Evolutionary conservation across 768 basidiomycete species (phyloP), one percentile per base, ranked within the genome.

Genomic region (Suillus decipiens): DNA sequence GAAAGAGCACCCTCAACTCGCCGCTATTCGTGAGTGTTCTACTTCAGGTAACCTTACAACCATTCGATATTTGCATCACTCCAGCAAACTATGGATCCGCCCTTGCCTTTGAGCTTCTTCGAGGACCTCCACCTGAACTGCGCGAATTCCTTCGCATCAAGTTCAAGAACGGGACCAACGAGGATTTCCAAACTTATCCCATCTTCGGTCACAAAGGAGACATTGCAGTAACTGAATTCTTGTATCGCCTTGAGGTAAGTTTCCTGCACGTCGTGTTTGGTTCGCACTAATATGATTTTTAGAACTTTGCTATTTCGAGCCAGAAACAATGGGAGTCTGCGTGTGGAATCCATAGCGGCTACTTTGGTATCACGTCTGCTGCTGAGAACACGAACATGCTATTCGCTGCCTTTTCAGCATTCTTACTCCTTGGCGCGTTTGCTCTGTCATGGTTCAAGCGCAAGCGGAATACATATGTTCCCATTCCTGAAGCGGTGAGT

Each of bases 141-240:
- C 86, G 89, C 54, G 89, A 92, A 77, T 92, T 92, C 80, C 79
- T 93, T 67, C 87, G 90, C 64, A 81, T 92, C 84, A 88, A 84
- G 75, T 92, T 92, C 84, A 89, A 86, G 82, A 93, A 93, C 72
- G 90, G 91, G 37, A 91, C 92, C 22, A 68, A 79, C 47, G 77
- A 76, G 54, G 78, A 78, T 66, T 90, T 89, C 79, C 73, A 82
- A 60, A 86, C 86, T 37, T 69, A 90, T 68, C 85, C 88, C 66
- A 84, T 88, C 72, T 92, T 92, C 72, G 88, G 83, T 45, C 86
- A 89, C 76, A 79, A 84, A 53, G 84, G 84, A 63, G 86, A 89
- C 67, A 86, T 93, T 61, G 89, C 89, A 43, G 81, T 92, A 67
- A 92, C 90, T 33, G 89, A 92, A 72, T 92, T 93, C 77, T 87